Base-by-base conservation (phyloP, 768 basidiomycete genomes). In the Tubosaeta sp. region DNA sequence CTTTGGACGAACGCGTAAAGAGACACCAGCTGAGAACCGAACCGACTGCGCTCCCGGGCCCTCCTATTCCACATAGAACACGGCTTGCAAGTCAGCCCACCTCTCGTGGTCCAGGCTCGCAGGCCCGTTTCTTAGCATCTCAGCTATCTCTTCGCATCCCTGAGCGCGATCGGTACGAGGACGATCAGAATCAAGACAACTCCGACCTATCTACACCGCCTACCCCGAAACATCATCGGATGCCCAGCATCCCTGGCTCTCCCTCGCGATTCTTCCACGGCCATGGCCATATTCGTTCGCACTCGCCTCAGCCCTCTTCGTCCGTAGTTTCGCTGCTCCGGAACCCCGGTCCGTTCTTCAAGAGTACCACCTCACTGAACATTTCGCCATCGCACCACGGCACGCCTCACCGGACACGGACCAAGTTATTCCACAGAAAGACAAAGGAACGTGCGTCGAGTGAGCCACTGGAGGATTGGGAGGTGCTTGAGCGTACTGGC, bases 1-100 rank as follows among this genome's bases (percentile, higher is more conserved):
- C 71, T 43, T 61, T 79, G 52, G 70, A 74, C 45, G 71, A 75
- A 52, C 66, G 75, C 48, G 70, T 71, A 3, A 65, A 63, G 54
- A 61, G 71, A 32, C 54, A 62, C 70, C 49, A 67, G 62, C 40
- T 67, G 56, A 42, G 74, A 70, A 51, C 72, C 42, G 69, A 73
- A 9, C 21, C 32, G 44, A 55, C 53, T n/a, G 55, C 62, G 9
- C 53, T 60, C 0, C 16, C 54, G 6, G 51, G 38, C n/a, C 41
- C 56, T 29, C 52, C 65, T 8, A 27, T 61, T 27, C 59, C 58
- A 19, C 68, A 66, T n/a, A 66, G 71, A 52, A 52, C 67, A 14
- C 59, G 64, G 10, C 59, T 65, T 18, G 53, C 64, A 18, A 67
- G 64, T 46, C 69, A 65, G 32, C 59, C 64, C 9, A 64, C 59